A percentile compares a stretch with the other conserved stretches of the same genome.
Evolutionary conservation across 1,139 yeast species (phyloP).

Genomic region (Eremothecium coryli): DNA sequence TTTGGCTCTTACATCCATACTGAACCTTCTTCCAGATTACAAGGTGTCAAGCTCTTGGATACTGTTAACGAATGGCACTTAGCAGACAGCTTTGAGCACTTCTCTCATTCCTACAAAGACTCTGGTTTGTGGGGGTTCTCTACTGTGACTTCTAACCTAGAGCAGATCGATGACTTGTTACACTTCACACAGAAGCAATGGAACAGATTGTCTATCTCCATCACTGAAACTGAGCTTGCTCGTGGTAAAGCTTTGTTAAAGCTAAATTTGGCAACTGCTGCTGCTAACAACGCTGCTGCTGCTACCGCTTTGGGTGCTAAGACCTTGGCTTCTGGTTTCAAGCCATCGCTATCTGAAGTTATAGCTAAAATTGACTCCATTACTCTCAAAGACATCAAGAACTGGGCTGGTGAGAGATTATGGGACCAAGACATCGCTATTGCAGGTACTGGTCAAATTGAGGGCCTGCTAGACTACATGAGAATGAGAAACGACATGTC

Average conservation of each 20-base stretch:
- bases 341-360: constrained; percentile 51
- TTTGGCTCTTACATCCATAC: constrained; percentile 51
- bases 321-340: constrained; percentile 52
- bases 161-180: constrained; percentile 58
- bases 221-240: constrained; percentile 68
- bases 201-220: constrained; percentile 71
- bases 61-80: constrained; percentile 63
- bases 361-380: constrained; percentile 56
- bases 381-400: constrained; percentile 48
- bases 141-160: constrained; percentile 52
- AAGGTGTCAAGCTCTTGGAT: constrained; percentile 80
- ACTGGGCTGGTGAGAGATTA: constrained; percentile 65
- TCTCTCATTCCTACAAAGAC: constrained; percentile 63
- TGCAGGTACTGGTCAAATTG: constrained; percentile 78
- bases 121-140: constrained; percentile 78
- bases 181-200: constrained; percentile 78
- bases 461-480: constrained; percentile 70
- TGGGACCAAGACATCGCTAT: constrained; percentile 82
- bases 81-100: constrained; percentile 63
- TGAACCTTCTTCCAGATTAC: constrained; percentile 50
- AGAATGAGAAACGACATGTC: constrained; percentile 84
- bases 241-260: constrained; percentile 68
- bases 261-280: constrained; percentile 46
- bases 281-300: constrained; percentile 42
- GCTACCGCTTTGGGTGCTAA: constrained; percentile 53